These are phyloP conservation scores for Tephrocybe sp. DNA, from an alignment of 768 basidiomycete species.

Conservation along the genomic window DNA sequence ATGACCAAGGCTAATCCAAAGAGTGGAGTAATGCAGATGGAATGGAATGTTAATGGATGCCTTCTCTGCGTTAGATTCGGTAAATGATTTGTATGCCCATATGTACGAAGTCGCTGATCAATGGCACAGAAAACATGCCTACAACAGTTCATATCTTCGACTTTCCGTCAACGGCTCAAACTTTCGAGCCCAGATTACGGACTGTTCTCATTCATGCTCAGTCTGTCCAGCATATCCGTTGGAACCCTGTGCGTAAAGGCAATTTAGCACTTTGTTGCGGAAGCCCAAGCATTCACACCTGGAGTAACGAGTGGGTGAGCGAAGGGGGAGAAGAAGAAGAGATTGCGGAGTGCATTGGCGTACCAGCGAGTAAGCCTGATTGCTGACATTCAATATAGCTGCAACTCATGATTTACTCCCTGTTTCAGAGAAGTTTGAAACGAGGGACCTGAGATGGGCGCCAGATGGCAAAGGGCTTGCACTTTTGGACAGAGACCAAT, in stretches of 20 bases:
- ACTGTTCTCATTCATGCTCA: constrained; percentile 65
- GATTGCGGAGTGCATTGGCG: constrained; percentile 87
- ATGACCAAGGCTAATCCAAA: constrained; percentile 62
- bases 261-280: constrained; percentile 68
- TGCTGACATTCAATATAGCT: constrained; percentile 9
- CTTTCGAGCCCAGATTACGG: constrained; percentile 59
- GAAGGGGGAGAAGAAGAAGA: constrained; percentile 61
- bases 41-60: constrained; percentile 79
- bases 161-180: constrained; percentile 61
- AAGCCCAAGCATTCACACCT: constrained; percentile 63
- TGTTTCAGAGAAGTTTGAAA: constrained; percentile 64
- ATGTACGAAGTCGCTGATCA: neutral
- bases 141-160: constrained; percentile 65
- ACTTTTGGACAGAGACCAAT: constrained; percentile 71
- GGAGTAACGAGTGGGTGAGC: constrained; percentile 81
- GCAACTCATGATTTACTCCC: constrained; percentile 9
- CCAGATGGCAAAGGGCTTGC: constrained; percentile 84
- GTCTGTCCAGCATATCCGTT: constrained; percentile 63
- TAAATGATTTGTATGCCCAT: constrained; percentile 25
- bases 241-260: constrained; percentile 85
- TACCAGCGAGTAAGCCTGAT: constrained; percentile 72
- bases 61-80: constrained; percentile 75
- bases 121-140: constrained; percentile 55
- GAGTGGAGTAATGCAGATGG: constrained; percentile 66
- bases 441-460: constrained; percentile 71